Base-by-base conservation (phyloP, 805 yeast genomes). In the Ascoidea tarda region DNA sequence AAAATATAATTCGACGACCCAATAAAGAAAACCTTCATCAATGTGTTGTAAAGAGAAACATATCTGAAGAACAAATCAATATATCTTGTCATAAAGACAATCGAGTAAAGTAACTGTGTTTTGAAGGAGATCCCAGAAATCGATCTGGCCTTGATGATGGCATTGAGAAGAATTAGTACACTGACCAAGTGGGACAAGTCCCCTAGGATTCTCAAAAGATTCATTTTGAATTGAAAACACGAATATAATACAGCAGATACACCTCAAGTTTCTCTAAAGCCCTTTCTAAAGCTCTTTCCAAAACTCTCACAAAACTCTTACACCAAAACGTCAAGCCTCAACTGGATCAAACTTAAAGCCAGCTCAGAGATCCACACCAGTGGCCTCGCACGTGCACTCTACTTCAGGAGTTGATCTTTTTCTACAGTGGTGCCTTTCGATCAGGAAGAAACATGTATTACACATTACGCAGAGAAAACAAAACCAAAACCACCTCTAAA, bases 121-220 rank as follows among this genome's bases (percentile, higher is more conserved):
- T 91, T 91, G 63, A 87, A 70, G 1, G 97, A 89, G 50, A 93
- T 77, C 48, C 99, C 99, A 33, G 80, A 77, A 49, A 85, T 81
- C 5, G 95, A 82, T 55, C 72, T 72, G 52, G 84, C 76, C 5
- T 69, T 62, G 51, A 72, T 75, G 59, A 93, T 87, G 46, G 88
- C 78, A 52, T 79, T 82, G 50, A 91, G 70, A 57, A 93, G 74
- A 52, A 93, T 77, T 54, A 86, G 70, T 50, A 87, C 86, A 59
- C 95, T 82, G 16, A 84, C 79, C 66, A 87, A 69, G 65, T 93
- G 99, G 49, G 93, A 79, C 52, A 87, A 62, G 63, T 93, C 99
- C 33, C 91, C 95, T 48, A 62, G 57, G 32, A 72, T 60, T 60
- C 78, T 66, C 59, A 74, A 74, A 46, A 74, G 57, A 58, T 75